Base-by-base conservation (phyloP, 2,329 filamentous ascomycete species). In the Fusarium camptoceras region DNA sequence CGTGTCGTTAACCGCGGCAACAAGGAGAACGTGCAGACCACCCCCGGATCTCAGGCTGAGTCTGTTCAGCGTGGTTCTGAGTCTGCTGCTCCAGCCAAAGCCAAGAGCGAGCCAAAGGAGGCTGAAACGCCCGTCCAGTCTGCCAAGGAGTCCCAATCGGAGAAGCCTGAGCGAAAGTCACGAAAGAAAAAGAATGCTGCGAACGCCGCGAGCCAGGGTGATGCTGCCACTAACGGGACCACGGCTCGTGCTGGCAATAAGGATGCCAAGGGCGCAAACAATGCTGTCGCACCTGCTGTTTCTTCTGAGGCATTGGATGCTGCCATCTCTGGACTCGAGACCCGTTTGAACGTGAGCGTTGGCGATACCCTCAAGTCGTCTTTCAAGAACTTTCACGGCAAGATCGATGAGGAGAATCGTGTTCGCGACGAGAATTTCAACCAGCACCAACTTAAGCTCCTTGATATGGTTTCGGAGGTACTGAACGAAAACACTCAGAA, bases 401-500 rank as follows among this genome's bases (percentile, higher is more conserved):
- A 85, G 73, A 83, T 90, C 57, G 86, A 87, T 67, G 89, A 92
- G 50, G 94, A 97, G 49, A 83, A 85, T 42, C 81, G 83, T 46
- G 77, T 78, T 41, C 83, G 86, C 15, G 85, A 88, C 58, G 80
- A 82, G 49, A 83, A 81, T 62, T 88, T 88, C 73, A 83, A 84
- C 61, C 78, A 82, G 70, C 85, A 85, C 62, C 86, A 88, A 75
- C 79, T 84, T 20, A 84, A 85, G 72, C 79, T 89, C 20, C 81
- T 89, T 43, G 84, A 87, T 66, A 83, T 87, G 77, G 86, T 89
- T 39, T 88, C 87, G 7, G 82, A 86, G 34, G 87, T 89, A 34
- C 82, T 91, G 49, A 89, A 87, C 68, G 84, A 86, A 64, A 90
- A 89, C 76, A 89, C 88, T 22, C 86, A 90, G 79, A 90, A 92